phyloP scores from a whole-genome alignment of 345 rosid species.

The Geranium rotundifolium region DNA sequence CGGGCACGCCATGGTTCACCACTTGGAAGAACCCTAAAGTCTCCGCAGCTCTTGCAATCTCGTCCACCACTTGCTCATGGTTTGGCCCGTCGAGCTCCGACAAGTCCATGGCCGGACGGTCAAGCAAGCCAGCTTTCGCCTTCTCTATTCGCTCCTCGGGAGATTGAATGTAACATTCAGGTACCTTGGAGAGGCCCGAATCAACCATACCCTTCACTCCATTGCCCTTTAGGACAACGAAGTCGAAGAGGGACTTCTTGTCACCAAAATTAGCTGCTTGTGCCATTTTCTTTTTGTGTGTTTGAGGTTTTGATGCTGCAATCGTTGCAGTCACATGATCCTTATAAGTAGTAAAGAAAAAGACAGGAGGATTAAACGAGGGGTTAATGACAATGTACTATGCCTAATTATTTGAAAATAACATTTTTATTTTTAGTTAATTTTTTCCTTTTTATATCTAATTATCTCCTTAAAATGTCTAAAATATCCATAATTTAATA shows the following conservation, averaged over 20 bases:
- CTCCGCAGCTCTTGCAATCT: conserved; percentile 34
- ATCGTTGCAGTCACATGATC: no score
- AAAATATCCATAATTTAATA: no score
- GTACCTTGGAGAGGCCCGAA: conserved; percentile 31
- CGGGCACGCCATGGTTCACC: conserved; percentile 43
- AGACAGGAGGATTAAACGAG: no score
- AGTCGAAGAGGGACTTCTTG: conserved; percentile 26
- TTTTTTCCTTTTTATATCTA: no score
- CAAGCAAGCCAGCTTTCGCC: conserved; percentile 6
- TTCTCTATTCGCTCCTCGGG: conserved; percentile 34
- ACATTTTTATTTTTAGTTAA: no score
- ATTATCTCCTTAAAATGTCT: no score
- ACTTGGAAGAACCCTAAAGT: conserved; percentile 57
- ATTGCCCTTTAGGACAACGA: conserved; percentile 38
- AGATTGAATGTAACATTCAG: conserved; percentile 20
- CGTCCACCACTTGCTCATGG: conserved; percentile 22
- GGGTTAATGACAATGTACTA: no score
- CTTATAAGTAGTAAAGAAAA: no score
- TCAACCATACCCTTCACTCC: conserved; percentile 50
- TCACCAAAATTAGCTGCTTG: conserved; percentile 15
- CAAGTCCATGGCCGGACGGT: conserved; percentile 30
- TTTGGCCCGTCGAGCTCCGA: conserved; percentile 29
- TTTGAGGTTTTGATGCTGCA: no score
- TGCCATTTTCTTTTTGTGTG: conserved; percentile 16
- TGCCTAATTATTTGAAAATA: no score